Evolutionary conservation across 495 filamentous ascomycete species (phyloP), one percentile per base, ranked within the genome.

Genomic region (Trichoderma erinaceum): DNA sequence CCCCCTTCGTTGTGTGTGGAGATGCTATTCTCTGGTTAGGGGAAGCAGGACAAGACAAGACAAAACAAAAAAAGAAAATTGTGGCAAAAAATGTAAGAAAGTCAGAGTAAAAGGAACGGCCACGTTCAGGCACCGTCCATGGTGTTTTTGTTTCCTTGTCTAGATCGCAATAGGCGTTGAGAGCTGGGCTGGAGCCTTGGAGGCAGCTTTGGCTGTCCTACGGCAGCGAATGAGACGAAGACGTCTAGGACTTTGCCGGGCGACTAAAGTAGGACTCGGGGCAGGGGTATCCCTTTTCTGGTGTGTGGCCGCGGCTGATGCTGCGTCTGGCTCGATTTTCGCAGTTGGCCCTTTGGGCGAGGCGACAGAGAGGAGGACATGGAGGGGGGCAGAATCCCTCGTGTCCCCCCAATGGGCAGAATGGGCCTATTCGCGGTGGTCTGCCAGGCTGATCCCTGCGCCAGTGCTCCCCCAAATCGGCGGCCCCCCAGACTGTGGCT

Each of bases 51-150:
- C 8, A n/a, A 11, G 52, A 56, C 18, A 56, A 25, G 23, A 29
- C 29, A 11, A 56, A 12, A n/a, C 50, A 4, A 21, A 56, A 25
- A 56, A 8, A 56, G 50, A 56, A 38, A 29, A 29, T 4, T 38
- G 35, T 38, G 35, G 35, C 35, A 29, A 29, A 29, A 38, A 38
- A 38, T 38, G 50, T 25, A 25, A 56, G 18, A 21, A n/a, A 25
- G 50, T 29, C 16, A 23, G 56, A 16, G 21, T 10, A 12, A 58
- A 23, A 13, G 4, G 56, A 61, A 12, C 23, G 56, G 25, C 56
- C 56, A 61, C 56, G 4, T 32, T 61, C 56, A 61, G 56, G 56
- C 56, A 61, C 56, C 56, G 56, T 61, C 56, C 56, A 61, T 61
- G 25, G 56, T 32, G 56, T 32, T 61, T 61, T 61, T 61, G 10